Evolutionary conservation across 257 asterid species (phyloP).

Genomic region (Striga asiatica): DNA sequence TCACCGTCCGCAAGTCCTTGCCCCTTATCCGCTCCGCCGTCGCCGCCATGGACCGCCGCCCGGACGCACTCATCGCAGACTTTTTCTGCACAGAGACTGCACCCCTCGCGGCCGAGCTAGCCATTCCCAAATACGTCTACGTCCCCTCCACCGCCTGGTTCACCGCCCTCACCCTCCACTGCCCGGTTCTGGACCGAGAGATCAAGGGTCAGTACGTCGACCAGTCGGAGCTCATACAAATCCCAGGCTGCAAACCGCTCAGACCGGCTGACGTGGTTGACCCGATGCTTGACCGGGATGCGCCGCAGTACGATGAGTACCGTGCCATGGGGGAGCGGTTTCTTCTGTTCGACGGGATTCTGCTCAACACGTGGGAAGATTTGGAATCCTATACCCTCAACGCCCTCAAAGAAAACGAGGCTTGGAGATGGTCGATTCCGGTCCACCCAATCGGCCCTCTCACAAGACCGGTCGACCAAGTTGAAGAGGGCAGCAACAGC

Average conservation of each 20-base stretch:
- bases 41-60: slow-evolving; percentile 28
- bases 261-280: slow-evolving; percentile 59
- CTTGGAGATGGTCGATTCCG: slow-evolving; percentile 20
- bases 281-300: slow-evolving; percentile 53
- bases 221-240: slow-evolving; percentile 17
- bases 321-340: slow-evolving; percentile 13
- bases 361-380: slow-evolving; percentile 56
- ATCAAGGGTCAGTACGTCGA: slow-evolving; percentile 42
- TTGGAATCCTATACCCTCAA: slow-evolving; percentile 37
- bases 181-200: slow-evolving; percentile 43
- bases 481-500: not conserved
- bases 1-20: slow-evolving; percentile 34
- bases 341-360: slow-evolving; percentile 39
- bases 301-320: slow-evolving; percentile 35
- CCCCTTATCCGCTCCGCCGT: slow-evolving; percentile 35
- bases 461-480: slow-evolving; percentile 23
- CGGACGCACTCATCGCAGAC: slow-evolving; percentile 47
- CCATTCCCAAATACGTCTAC: slow-evolving; percentile 38
- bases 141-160: slow-evolving; percentile 42
- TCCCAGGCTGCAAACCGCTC: slow-evolving; percentile 64
- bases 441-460: slow-evolving; percentile 59
- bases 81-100: slow-evolving; percentile 36
- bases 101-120: slow-evolving; percentile 35
- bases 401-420: slow-evolving; percentile 31
- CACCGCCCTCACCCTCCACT: slow-evolving; percentile 30